Conservation (phyloP, 2,329 filamentous ascomycete species). For the Phoma herbarum region DNA sequence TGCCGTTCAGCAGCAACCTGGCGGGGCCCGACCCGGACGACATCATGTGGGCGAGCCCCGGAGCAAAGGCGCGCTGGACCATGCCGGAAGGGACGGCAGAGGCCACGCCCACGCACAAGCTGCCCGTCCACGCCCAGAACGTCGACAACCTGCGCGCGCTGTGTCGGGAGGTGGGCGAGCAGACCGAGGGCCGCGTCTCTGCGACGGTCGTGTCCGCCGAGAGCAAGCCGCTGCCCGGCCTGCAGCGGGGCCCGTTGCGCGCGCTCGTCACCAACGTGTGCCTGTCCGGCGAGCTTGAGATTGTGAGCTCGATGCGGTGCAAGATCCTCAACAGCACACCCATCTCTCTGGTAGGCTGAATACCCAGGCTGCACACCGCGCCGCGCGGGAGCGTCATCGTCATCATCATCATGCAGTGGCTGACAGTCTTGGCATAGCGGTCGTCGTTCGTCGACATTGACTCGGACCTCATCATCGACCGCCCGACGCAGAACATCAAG, state of each 20-base stretch:
- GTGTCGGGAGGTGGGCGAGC: slow-evolving; percentile 81
- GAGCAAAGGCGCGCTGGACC: slow-evolving; percentile 90
- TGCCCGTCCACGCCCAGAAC: slow-evolving; percentile 92
- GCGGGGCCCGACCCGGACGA: slow-evolving; percentile 93
- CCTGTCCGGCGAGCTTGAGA: slow-evolving; percentile 84
- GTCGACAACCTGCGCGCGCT: slow-evolving; percentile 79
- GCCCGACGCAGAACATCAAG: slow-evolving; percentile 71
- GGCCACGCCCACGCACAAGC: slow-evolving; percentile 82
- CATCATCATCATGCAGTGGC: slow-evolving; percentile 32
- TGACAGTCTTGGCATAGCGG: slow-evolving; percentile 65
- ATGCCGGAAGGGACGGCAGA: slow-evolving; percentile 88
- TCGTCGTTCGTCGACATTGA: slow-evolving; percentile 95
- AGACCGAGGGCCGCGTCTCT: slow-evolving; percentile 71
- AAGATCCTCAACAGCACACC: slow-evolving; percentile 91
- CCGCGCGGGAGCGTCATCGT: not conserved
- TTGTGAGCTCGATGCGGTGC: slow-evolving; percentile 88
- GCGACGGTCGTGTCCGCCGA: slow-evolving; percentile 85
- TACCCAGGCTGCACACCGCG: too few species aligned
- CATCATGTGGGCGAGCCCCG: slow-evolving; percentile 88
- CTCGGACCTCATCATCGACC: slow-evolving; percentile 86
- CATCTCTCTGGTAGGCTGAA: slow-evolving; percentile 79
- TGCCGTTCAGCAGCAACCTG: slow-evolving; percentile 92
- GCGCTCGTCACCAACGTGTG: slow-evolving; percentile 80
- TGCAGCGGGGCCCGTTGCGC: slow-evolving; percentile 60
- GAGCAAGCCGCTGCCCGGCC: slow-evolving; percentile 68